Evolutionary conservation across 768 basidiomycete species (phyloP), one percentile per base, ranked within the genome.

Genomic region (Imleria badia): DNA sequence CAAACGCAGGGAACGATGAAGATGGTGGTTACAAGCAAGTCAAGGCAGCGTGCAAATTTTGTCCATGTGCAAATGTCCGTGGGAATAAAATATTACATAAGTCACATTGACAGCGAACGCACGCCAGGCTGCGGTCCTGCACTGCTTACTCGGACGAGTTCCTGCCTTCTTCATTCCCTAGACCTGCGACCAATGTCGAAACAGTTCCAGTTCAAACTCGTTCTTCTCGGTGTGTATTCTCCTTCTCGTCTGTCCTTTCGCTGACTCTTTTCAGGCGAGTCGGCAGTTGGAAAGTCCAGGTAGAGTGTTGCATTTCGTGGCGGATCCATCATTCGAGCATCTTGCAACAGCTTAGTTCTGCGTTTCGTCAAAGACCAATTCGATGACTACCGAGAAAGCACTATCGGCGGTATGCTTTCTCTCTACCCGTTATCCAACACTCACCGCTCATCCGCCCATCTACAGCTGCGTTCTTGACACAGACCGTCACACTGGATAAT

Each of bases 281-380:
- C 91, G 38, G 96, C 97, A 41, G 97, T 99, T 46, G 97, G 97
- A 48, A 99, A 99, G 80, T 92, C 89, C 56, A 92, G 91, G 91
- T 91, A 73, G 51, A 67, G 51, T 45, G 52, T 38, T 20, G 34
- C 44, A 23, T 35, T 40, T 35, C 31, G 39, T 45, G n/a, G 47
- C 59, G 62, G 53, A 35, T 40, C 68, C 71, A 66, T 67, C 57
- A 47, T 56, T 68, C 54, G 52, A 57, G 47, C 45, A 30, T 47
- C 56, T 40, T 51, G 61, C 60, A 63, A 68, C 66, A 95, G 92
- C 76, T 75, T 98, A 60, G 97, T 99, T 48, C 77, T 98, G 58
- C 84, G 95, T 54, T 99, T 99, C 66, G 97, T 98, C 61, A 93
- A 94, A 75, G 90, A 92, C 71, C 92, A 95, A 71, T 96, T 95